phyloP scores from a whole-genome alignment of 768 basidiomycete species.

The Holtermanniella nyarrowii region DNA sequence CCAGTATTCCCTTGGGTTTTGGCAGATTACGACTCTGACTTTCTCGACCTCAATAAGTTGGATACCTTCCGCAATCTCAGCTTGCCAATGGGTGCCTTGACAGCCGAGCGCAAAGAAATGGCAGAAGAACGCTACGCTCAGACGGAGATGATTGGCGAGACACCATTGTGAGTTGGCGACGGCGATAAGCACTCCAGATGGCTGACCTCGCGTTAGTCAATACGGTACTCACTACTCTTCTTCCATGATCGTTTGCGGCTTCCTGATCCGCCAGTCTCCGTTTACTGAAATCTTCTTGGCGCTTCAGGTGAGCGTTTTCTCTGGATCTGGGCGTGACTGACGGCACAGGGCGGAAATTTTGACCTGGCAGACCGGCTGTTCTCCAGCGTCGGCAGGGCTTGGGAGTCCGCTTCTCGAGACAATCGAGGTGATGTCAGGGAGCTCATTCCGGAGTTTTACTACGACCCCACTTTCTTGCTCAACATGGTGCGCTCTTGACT shows the following conservation, averaged over 20 bases:
- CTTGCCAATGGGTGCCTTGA: conserved; percentile 84
- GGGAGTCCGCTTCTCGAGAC: conserved; percentile 73
- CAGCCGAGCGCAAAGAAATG: conserved; percentile 59
- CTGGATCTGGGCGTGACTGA: background rate
- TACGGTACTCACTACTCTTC: conserved; percentile 83
- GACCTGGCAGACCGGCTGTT: conserved; percentile 57
- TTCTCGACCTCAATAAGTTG: conserved; percentile 26
- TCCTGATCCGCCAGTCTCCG: conserved; percentile 75
- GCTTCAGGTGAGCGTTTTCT: conserved; percentile 48
- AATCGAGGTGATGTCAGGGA: conserved; percentile 87
- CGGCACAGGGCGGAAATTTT: conserved; percentile 74
- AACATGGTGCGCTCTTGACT: conserved; percentile 45
- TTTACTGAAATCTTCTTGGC: conserved; percentile 95
- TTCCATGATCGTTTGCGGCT: conserved; percentile 95
- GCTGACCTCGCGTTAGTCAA: conserved; percentile 13
- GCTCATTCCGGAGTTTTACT: conserved; percentile 60
- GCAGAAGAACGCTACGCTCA: conserved; percentile 65
- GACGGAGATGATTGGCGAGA: conserved; percentile 61
- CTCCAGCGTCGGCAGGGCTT: conserved; percentile 60
- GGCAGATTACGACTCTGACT: conserved; percentile 66
- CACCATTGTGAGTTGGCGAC: conserved; percentile 52
- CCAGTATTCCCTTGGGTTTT: conserved; percentile 83
- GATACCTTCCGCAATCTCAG: conserved; percentile 51
- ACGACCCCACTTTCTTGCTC: conserved; percentile 58
- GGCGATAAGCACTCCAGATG: background rate